Evolutionary conservation across 805 yeast species (phyloP).

Genomic region (Metschnikowia proteae): DNA sequence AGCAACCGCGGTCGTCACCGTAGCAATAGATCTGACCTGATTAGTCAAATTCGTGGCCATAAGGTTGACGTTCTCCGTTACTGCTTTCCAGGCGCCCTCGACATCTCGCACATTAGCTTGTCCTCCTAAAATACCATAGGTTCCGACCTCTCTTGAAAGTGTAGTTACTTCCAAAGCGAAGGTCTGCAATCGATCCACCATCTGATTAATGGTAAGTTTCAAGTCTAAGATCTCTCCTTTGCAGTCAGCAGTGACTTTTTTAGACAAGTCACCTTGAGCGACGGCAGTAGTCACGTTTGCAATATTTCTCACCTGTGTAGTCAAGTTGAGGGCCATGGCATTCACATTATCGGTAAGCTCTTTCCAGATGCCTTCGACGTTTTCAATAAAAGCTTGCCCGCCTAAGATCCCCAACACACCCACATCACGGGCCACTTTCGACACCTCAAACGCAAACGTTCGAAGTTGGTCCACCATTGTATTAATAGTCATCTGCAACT

Average conservation of each 20-base stretch:
- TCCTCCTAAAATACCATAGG: constrained; percentile 47
- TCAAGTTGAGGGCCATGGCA: constrained; percentile 84
- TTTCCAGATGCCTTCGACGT: constrained; percentile 85
- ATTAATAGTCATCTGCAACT: constrained; percentile 80
- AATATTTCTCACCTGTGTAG: constrained; percentile 83
- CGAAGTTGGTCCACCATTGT: constrained; percentile 85
- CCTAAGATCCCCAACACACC: constrained; percentile 88
- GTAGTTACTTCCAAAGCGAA: constrained; percentile 47
- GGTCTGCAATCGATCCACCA: constrained; percentile 49
- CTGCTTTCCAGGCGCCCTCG: constrained; percentile 50
- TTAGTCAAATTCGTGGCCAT: constrained; percentile 54
- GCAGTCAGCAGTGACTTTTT: constrained; percentile 83
- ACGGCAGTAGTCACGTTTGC: constrained; percentile 88
- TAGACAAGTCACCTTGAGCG: constrained; percentile 76
- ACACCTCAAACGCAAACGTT: constrained; percentile 80
- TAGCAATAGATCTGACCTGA: constrained; percentile 85
- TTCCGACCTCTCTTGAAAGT: constrained; percentile 45
- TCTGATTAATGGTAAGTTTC: constrained; percentile 46
- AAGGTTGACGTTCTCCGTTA: constrained; percentile 44
- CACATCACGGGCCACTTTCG: constrained; percentile 83
- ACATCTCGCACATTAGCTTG: constrained; percentile 50
- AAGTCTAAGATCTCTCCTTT: constrained; percentile 46
- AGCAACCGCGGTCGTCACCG: constrained; percentile 89
- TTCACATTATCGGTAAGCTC: constrained; percentile 83
- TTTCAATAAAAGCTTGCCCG: constrained; percentile 78